Percentiles rank a stretch among this genome's conserved stretches.
Evolutionary conservation across 192 early-diverging fungal genomes (phyloP).

Genomic region (Fimicolochytrium jonesii): DNA sequence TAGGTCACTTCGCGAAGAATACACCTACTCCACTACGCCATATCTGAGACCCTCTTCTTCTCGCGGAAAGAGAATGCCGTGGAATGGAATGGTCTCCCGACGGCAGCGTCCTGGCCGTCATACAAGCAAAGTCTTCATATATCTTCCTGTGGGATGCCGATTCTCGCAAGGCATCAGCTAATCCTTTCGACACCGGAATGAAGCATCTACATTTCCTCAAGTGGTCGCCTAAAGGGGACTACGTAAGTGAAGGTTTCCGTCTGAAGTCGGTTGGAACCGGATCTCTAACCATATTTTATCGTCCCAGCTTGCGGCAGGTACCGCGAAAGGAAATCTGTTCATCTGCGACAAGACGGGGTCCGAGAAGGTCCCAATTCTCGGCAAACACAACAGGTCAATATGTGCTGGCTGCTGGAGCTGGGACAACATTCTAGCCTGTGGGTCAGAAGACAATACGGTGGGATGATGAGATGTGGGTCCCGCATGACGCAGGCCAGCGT

Average conservation of each 20-base stretch:
- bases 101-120: slow-evolving; percentile 35
- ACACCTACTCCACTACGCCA: background rate
- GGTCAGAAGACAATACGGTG: slow-evolving; percentile 46
- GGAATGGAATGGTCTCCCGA: slow-evolving; percentile 39
- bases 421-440: slow-evolving; percentile 45
- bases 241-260: too few species aligned
- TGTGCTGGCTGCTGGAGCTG: slow-evolving; percentile 33
- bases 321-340: slow-evolving; percentile 48
- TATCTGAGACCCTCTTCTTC: background rate
- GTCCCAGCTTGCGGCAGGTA: slow-evolving; percentile 42
- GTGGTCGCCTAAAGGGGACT: slow-evolving; percentile 38
- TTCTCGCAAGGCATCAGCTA: slow-evolving; percentile 1
- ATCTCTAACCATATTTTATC: too few species aligned
- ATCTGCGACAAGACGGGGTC: slow-evolving; percentile 32
- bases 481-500: background rate
- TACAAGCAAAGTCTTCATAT: slow-evolving; percentile 15
- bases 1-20: slow-evolving; percentile 1
- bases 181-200: slow-evolving; percentile 38
- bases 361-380: slow-evolving; percentile 46
- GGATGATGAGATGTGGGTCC: background rate
- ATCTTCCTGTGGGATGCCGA: slow-evolving; percentile 40
- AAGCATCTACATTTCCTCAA: slow-evolving; percentile 31
- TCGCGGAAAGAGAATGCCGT: slow-evolving; percentile 36
- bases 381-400: slow-evolving; percentile 52
- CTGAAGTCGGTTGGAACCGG: background rate